These are phyloP conservation scores for Salvia miltiorrhiza DNA, from an alignment of 257 asterid species.

Conservation along the genomic window DNA sequence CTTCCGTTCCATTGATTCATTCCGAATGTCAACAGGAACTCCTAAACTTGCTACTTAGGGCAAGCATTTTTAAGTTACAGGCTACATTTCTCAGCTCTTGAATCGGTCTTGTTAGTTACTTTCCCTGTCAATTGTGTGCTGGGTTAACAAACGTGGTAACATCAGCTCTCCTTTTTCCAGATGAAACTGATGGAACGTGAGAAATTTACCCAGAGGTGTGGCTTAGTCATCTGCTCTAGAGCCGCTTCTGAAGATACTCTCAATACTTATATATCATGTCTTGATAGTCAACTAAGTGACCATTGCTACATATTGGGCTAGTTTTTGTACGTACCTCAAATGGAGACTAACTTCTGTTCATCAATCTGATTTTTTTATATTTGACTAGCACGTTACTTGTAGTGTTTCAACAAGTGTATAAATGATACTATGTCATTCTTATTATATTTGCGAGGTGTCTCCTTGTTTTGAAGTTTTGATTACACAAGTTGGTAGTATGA, in stretches of 20 bases:
- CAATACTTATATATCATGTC: conserved; percentile 14
- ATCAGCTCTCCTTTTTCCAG: conserved; percentile 80
- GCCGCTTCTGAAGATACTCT: conserved; percentile 36
- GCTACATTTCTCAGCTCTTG: conserved; percentile 12
- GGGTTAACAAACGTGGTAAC: conserved; percentile 55
- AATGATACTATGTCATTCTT: not conserved
- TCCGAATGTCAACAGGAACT: not conserved
- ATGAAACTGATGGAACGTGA: conserved; percentile 95
- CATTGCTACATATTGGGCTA: not conserved
- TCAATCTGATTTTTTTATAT: not conserved
- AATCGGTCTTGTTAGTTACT: conserved; percentile 20
- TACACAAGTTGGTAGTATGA: not conserved
- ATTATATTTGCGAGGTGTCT: not conserved
- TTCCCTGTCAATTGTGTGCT: conserved; percentile 28
- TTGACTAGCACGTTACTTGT: conserved; percentile 3
- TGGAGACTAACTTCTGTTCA: not conserved
- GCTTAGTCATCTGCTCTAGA: conserved; percentile 55
- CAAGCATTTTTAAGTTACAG: not conserved
- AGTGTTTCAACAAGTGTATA: not conserved
- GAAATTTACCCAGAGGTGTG: conserved; percentile 47
- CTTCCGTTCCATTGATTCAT: conserved; percentile 14
- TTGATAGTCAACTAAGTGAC: conserved; percentile 16
- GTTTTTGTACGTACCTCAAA: conserved; percentile 5
- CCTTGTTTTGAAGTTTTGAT: not conserved
- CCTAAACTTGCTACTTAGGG: not conserved